Percentiles rank a stretch among this genome's conserved stretches.
Conservation (phyloP, 768 basidiomycete species). For the Lentinula detonsa region DNA sequence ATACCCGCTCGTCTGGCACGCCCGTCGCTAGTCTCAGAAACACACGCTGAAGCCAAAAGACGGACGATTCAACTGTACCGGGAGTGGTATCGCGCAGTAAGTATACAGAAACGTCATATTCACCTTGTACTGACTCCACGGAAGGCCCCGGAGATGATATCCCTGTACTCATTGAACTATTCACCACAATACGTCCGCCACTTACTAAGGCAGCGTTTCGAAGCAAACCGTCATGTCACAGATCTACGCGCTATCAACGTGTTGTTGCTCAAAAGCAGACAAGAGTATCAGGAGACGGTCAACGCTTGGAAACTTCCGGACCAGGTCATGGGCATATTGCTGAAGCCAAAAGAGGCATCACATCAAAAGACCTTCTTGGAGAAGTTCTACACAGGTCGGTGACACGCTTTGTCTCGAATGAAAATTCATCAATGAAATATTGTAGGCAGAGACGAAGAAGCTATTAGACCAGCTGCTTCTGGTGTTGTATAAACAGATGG, state of each 20-base stretch:
- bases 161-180: constrained; percentile 76
- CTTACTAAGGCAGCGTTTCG: constrained; percentile 81
- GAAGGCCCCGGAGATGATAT: constrained; percentile 88
- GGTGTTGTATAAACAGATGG: constrained; percentile 23
- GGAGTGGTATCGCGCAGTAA: constrained; percentile 88
- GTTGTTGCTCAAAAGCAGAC: constrained; percentile 74
- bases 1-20: constrained; percentile 88
- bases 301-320: constrained; percentile 91
- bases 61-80: constrained; percentile 79
- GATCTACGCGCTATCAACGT: constrained; percentile 83
- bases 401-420: neutral
- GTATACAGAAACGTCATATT: constrained; percentile 22
- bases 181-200: constrained; percentile 75
- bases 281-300: constrained; percentile 91
- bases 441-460: constrained; percentile 72
- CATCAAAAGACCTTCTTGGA: constrained; percentile 61
- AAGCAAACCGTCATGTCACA: constrained; percentile 75
- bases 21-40: constrained; percentile 52
- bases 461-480: constrained; percentile 62
- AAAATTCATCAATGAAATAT: neutral
- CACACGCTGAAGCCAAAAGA: constrained; percentile 52
- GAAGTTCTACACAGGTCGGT: constrained; percentile 79
- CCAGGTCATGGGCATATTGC: constrained; percentile 68
- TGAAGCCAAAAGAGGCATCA: constrained; percentile 38
- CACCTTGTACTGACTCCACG: neutral